Conservation (phyloP, 2,329 filamentous ascomycete genomes). For the Cladosporium sp. region DNA sequence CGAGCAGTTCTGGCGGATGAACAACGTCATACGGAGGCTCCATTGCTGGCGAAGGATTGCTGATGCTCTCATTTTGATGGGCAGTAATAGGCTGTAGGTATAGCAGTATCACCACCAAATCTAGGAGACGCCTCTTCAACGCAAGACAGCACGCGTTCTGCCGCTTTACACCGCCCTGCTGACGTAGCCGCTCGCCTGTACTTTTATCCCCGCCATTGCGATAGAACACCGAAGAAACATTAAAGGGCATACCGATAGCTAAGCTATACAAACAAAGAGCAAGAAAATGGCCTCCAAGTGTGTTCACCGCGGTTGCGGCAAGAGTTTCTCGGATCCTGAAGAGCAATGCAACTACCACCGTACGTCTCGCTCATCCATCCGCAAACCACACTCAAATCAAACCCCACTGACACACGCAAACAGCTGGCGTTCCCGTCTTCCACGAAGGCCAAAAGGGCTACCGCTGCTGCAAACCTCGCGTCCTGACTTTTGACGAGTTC, state of each 20-base stretch:
- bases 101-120: too few species aligned
- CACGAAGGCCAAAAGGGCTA: constrained; percentile 99
- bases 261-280: background rate
- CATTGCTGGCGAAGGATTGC: constrained; percentile 15
- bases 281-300: constrained; percentile 71
- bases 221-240: background rate
- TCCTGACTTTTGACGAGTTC: constrained; percentile 98
- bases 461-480: constrained; percentile 97
- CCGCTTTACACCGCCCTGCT: constrained; percentile 4
- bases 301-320: constrained; percentile 93
- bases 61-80: constrained; percentile 17
- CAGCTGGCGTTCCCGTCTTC: constrained; percentile 63
- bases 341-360: constrained; percentile 91
- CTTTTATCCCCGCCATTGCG: constrained; percentile 9
- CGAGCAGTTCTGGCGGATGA: constrained; percentile 67
- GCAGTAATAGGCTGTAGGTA: too few species aligned
- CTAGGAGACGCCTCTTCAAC: background rate
- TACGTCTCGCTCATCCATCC: background rate
- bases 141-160: background rate
- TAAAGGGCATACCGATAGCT: background rate
- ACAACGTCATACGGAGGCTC: constrained; percentile 57
- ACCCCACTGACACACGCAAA: background rate
- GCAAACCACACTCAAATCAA: background rate
- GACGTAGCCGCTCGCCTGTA: background rate
- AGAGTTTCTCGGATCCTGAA: constrained; percentile 73